Conservation (phyloP, 805 yeast genomes). For the Saturnispora sanitii region DNA sequence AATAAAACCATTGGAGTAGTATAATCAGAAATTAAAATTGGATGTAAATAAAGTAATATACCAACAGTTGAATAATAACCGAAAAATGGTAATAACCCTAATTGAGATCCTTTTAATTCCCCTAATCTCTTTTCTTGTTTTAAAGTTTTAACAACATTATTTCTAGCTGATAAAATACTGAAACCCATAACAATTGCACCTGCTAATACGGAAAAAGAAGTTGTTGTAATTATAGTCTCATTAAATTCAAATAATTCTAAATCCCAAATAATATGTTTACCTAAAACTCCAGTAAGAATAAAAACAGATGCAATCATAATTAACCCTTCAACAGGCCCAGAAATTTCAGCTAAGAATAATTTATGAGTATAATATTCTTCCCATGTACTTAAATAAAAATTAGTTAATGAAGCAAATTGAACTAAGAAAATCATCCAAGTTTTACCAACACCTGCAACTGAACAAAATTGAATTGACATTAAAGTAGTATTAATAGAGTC, state of each 20-base stretch:
- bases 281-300: slow-evolving; percentile 53
- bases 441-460: slow-evolving; percentile 71
- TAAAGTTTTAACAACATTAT: slow-evolving; percentile 45
- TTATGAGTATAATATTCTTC: slow-evolving; percentile 89
- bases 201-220: slow-evolving; percentile 36
- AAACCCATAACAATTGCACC: slow-evolving; percentile 48
- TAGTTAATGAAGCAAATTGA: slow-evolving; percentile 66
- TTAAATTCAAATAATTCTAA: slow-evolving; percentile 16
- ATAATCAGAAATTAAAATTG: slow-evolving; percentile 36
- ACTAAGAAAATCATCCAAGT: slow-evolving; percentile 50
- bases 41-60: slow-evolving; percentile 38
- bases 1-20: slow-evolving; percentile 54
- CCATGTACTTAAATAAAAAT: slow-evolving; percentile 89
- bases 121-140: slow-evolving; percentile 30
- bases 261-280: slow-evolving; percentile 57
- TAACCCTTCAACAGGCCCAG: slow-evolving; percentile 96
- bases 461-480: slow-evolving; percentile 61
- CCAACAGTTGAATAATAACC: slow-evolving; percentile 41
- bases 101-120: slow-evolving; percentile 16
- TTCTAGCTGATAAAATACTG: slow-evolving; percentile 61
- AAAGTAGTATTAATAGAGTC: slow-evolving; percentile 63
- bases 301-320: slow-evolving; percentile 49
- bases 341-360: slow-evolving; percentile 62
- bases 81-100: slow-evolving; percentile 52
- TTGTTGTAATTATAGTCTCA: slow-evolving; percentile 19